Percentiles rank a stretch among this genome's conserved stretches.
Conservation (phyloP, 768 basidiomycete genomes). For the Suillus fuscotomentosus region DNA sequence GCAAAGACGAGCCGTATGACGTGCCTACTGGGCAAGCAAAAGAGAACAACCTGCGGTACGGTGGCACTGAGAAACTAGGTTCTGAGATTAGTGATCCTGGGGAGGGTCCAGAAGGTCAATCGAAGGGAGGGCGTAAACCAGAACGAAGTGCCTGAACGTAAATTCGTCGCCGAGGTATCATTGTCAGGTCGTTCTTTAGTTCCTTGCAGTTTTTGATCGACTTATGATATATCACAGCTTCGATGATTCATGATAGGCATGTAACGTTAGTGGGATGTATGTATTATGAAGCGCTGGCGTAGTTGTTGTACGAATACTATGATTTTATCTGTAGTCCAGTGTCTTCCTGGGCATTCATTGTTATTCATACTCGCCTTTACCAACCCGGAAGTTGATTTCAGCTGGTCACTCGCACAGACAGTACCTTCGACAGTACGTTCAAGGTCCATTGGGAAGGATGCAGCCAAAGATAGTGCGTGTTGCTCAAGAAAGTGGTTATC, state of each 20-base stretch:
- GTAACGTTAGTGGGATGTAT: not conserved
- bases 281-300: not conserved
- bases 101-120: conserved; percentile 39
- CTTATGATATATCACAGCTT: not conserved
- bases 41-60: conserved; percentile 19
- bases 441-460: not conserved
- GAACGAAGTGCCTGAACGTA: conserved; percentile 19
- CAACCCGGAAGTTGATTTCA: not conserved
- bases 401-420: not conserved
- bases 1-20: conserved; percentile 24
- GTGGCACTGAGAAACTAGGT: conserved; percentile 20
- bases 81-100: conserved; percentile 30
- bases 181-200: not conserved
- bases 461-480: not conserved
- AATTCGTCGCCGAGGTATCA: not conserved
- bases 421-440: not conserved
- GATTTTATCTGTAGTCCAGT: not conserved
- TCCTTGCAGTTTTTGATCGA: not conserved
- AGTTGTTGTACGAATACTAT: not conserved
- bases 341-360: not conserved
- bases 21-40: conserved; percentile 8
- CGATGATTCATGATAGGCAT: not conserved
- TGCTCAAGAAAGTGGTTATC: not conserved
- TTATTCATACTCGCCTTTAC: not conserved
- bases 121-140: conserved; percentile 36